Conservation (phyloP, 1,139 yeast genomes). For the Protomyces inouyei region DNA sequence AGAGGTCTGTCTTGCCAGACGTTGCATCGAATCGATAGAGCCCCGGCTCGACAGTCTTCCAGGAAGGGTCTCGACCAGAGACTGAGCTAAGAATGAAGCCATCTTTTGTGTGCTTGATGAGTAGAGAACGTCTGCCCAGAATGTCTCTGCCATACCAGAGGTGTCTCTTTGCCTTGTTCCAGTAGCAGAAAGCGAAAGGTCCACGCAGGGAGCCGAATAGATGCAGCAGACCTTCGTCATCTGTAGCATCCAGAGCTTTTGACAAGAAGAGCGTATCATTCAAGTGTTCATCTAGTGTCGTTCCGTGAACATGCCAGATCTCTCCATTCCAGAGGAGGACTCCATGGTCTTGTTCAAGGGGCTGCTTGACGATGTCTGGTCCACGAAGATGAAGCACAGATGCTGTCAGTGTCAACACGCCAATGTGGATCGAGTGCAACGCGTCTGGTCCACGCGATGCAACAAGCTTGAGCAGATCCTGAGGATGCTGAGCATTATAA, state of each 20-base stretch:
- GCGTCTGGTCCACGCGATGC: constrained; percentile 33
- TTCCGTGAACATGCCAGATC: constrained; percentile 6
- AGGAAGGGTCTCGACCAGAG: constrained; percentile 18
- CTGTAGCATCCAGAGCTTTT: constrained; percentile 34
- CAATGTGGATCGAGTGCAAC: neutral
- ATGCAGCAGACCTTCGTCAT: constrained; percentile 39
- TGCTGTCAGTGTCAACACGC: constrained; percentile 46
- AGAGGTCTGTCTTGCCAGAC: neutral
- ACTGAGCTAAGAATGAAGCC: constrained; percentile 41
- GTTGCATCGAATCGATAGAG: constrained; percentile 35
- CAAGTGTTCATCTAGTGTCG: neutral
- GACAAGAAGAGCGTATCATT: constrained; percentile 52
- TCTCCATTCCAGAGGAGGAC: constrained; percentile 28
- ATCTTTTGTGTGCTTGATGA: constrained; percentile 42
- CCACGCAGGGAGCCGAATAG: constrained; percentile 53
- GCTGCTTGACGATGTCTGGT: constrained; percentile 40
- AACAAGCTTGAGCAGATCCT: constrained; percentile 19
- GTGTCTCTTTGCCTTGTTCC: constrained; percentile 29
- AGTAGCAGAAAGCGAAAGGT: constrained; percentile 67
- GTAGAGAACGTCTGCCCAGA: constrained; percentile 73
- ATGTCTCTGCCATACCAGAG: constrained; percentile 79
- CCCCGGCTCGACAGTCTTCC: constrained; percentile 37
- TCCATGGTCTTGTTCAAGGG: constrained; percentile 10
- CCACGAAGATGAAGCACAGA: constrained; percentile 88
- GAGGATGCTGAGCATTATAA: neutral